Evolutionary conservation across 345 rosid species (phyloP).

Genomic region (Pelargonium nanum): DNA sequence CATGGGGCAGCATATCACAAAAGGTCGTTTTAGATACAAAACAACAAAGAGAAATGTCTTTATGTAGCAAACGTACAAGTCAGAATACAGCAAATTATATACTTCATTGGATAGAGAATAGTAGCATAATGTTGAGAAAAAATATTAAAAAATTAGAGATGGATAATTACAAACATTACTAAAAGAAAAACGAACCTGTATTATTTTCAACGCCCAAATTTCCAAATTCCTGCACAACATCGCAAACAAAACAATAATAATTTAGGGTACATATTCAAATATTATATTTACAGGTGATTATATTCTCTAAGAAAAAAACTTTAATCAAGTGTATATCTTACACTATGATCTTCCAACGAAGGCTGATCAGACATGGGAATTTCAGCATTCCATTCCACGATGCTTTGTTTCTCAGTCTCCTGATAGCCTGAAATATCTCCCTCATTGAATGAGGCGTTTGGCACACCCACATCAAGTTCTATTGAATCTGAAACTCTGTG

Average conservation of each 20-base stretch:
- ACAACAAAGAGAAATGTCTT: no score
- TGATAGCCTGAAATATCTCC: no score
- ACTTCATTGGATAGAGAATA: not conserved
- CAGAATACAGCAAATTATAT: not conserved
- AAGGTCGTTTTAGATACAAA: no score
- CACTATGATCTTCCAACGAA: conserved; percentile 27
- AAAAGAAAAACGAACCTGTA: conserved; percentile 50
- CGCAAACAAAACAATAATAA: conserved; percentile 10
- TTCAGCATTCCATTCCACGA: conserved; percentile 13
- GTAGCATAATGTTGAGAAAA: not conserved
- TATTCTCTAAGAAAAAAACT: not conserved
- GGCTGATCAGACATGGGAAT: conserved; percentile 15
- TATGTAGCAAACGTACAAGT: not conserved
- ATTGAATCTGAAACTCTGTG: conserved; percentile 14
- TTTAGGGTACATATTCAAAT: not conserved
- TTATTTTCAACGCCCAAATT: conserved; percentile 42
- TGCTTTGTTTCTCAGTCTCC: no score
- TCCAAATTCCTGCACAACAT: conserved; percentile 71
- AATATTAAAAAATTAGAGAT: not conserved
- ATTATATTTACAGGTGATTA: not conserved
- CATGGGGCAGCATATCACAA: no score
- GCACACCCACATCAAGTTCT: conserved; percentile 17
- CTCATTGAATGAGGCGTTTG: conserved; percentile 15
- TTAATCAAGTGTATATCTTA: conserved; percentile 21
- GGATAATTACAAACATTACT: conserved; percentile 10